A percentile compares a stretch with the other conserved stretches of the same genome.
Conservation (phyloP, 1,139 yeast genomes). For the Saccharomyces hybrid region DNA sequence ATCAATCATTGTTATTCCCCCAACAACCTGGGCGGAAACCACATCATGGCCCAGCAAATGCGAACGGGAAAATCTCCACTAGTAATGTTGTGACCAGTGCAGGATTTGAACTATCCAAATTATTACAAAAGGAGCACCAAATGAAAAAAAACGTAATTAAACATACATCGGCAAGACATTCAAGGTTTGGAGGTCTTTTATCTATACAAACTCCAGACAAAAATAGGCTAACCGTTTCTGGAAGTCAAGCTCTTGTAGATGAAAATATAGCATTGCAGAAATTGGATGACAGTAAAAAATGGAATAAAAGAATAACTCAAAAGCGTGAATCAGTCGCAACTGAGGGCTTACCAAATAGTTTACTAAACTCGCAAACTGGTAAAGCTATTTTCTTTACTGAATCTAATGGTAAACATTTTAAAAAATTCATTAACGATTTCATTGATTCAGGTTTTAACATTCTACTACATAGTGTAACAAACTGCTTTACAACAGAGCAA, state of each 20-base stretch:
- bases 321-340: slow-evolving; percentile 39
- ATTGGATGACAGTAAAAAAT: slow-evolving; percentile 60
- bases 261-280: slow-evolving; percentile 46
- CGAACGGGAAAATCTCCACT: neutral
- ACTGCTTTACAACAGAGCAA: slow-evolving; percentile 41
- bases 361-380: slow-evolving; percentile 26
- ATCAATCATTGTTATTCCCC: slow-evolving; percentile 25
- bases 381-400: slow-evolving; percentile 32
- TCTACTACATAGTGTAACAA: slow-evolving; percentile 48
- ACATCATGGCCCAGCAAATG: neutral
- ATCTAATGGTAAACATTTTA: slow-evolving; percentile 35
- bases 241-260: slow-evolving; percentile 59
- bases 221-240: slow-evolving; percentile 62
- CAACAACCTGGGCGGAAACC: neutral
- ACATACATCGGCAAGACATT: slow-evolving; percentile 67
- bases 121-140: slow-evolving; percentile 52
- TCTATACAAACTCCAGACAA: slow-evolving; percentile 56
- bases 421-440: slow-evolving; percentile 49
- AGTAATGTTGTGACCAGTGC: slow-evolving; percentile 8
- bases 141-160: slow-evolving; percentile 45
- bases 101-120: slow-evolving; percentile 41
- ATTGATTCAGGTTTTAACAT: slow-evolving; percentile 72
- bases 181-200: slow-evolving; percentile 81
- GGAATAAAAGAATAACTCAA: slow-evolving; percentile 46
- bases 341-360: slow-evolving; percentile 32